Percentiles rank a stretch among this genome's conserved stretches.
phyloP scores from a whole-genome alignment of 1,284 basidiomycete species.

The Ustilago crameri region DNA sequence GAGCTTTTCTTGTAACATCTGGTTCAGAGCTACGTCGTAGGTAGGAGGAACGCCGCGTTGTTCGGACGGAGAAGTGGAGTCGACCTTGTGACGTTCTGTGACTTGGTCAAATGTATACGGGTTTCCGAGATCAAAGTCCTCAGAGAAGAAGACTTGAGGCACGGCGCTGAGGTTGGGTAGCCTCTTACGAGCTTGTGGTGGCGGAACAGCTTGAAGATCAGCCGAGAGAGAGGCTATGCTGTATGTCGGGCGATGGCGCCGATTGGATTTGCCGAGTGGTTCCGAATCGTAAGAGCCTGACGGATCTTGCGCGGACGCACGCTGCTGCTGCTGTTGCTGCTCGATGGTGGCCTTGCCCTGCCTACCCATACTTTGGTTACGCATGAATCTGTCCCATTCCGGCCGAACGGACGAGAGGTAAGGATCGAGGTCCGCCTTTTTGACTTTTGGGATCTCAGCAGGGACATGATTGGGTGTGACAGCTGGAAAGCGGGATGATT shows the following conservation, averaged over 20 bases:
- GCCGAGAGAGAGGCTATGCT: slow-evolving; percentile 44
- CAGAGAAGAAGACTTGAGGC: slow-evolving; percentile 79
- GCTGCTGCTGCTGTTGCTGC: slow-evolving; percentile 21
- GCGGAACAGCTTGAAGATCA: slow-evolving; percentile 36
- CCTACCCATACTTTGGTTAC: slow-evolving; percentile 56
- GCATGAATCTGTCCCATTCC: slow-evolving; percentile 64
- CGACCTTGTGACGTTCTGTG: slow-evolving; percentile 73
- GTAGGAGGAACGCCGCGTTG: slow-evolving; percentile 28
- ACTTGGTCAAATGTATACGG: slow-evolving; percentile 84
- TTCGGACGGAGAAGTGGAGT: slow-evolving; percentile 17
- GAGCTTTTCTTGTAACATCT: slow-evolving; percentile 85
- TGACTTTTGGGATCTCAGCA: slow-evolving; percentile 56
- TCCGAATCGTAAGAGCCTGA: slow-evolving; percentile 28
- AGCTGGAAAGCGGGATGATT: slow-evolving; percentile 60
- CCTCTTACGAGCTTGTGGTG: slow-evolving; percentile 36
- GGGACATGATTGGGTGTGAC: slow-evolving; percentile 53
- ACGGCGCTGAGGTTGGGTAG: slow-evolving; percentile 76
- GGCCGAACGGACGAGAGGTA: slow-evolving; percentile 58
- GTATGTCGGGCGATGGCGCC: slow-evolving; percentile 23
- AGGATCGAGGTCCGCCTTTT: slow-evolving; percentile 51
- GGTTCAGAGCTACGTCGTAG: slow-evolving; percentile 68
- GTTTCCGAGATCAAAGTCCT: slow-evolving; percentile 86
- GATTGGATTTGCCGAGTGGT: slow-evolving; percentile 14
- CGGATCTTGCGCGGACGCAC: slow-evolving; percentile 9
- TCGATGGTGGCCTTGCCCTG: slow-evolving; percentile 47